A percentile compares a stretch with the other conserved stretches of the same genome.
Evolutionary conservation across 2,329 filamentous ascomycete species (phyloP).

Genomic region (Alternaria atra): DNA sequence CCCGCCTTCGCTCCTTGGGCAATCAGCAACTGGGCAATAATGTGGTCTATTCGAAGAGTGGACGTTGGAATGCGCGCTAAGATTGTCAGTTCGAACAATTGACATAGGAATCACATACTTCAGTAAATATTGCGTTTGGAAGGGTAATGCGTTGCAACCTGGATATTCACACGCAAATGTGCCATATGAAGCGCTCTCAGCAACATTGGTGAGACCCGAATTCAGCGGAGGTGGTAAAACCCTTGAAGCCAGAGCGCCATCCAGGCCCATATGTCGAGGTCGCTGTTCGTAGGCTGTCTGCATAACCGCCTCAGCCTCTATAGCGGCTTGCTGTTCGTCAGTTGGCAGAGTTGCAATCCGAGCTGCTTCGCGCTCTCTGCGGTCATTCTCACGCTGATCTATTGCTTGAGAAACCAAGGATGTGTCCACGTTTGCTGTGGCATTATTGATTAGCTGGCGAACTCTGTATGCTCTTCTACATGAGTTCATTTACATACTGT

Average conservation of each 20-base stretch:
- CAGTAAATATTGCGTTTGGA: constrained; percentile 79
- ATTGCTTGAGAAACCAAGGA: too few relatives aligned
- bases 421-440: too few relatives aligned
- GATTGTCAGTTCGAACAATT: too few relatives aligned
- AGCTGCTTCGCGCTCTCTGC: too few relatives aligned
- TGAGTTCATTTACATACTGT: too few relatives aligned
- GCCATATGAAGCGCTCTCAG: constrained; percentile 40
- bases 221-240: constrained; percentile 44
- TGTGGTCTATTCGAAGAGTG: constrained; percentile 70
- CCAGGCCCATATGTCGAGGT: constrained; percentile 40
- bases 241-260: constrained; percentile 39
- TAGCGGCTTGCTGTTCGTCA: too few relatives aligned
- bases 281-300: too few relatives aligned
- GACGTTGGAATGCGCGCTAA: constrained; percentile 75
- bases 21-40: constrained; percentile 68
- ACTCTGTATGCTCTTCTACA: too few relatives aligned
- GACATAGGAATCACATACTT: constrained; percentile 61
- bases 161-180: constrained; percentile 64
- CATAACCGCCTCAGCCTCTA: too few relatives aligned
- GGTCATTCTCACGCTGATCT: too few relatives aligned
- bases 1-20: constrained; percentile 67
- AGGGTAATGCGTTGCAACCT: constrained; percentile 75
- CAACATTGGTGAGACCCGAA: constrained; percentile 33
- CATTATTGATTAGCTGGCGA: too few relatives aligned
- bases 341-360: too few relatives aligned